phyloP scores from a whole-genome alignment of 345 rosid species.

The Bruguiera gymnorhiza region DNA sequence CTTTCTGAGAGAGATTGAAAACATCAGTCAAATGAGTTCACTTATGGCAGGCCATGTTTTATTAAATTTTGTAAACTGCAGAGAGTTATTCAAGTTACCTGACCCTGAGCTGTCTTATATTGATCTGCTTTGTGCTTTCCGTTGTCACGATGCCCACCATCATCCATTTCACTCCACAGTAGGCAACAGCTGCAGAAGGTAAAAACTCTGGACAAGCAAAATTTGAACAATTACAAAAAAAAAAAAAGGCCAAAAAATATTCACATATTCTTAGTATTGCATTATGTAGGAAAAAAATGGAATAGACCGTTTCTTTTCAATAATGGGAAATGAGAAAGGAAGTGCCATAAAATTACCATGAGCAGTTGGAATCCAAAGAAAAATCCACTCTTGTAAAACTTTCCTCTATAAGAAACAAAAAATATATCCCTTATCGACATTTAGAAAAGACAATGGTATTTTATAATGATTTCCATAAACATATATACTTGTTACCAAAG shows the following conservation, averaged over 20 bases:
- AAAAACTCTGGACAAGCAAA: slow-evolving; percentile 10
- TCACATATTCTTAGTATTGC: neutral
- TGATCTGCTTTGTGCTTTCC: slow-evolving; percentile 80
- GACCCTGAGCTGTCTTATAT: slow-evolving; percentile 75
- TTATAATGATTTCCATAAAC: neutral
- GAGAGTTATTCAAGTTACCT: slow-evolving; percentile 46
- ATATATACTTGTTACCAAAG: neutral
- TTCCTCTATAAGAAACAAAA: slow-evolving; percentile 5
- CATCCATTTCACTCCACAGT: slow-evolving; percentile 60
- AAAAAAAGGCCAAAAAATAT: neutral
- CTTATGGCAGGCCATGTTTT: neutral
- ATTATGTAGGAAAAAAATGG: neutral
- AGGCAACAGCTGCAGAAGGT: slow-evolving; percentile 7
- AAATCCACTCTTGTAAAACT: slow-evolving; percentile 1
- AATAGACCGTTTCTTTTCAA: neutral
- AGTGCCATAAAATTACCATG: slow-evolving; percentile 11
- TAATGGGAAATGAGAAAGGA: neutral
- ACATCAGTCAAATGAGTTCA: neutral
- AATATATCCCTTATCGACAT: neutral
- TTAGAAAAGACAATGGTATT: neutral
- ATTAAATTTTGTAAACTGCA: slow-evolving; percentile 1
- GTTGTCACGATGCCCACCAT: slow-evolving; percentile 87
- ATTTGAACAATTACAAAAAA: slow-evolving; percentile 9
- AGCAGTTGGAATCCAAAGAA: neutral
- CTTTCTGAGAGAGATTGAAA: neutral